phyloP scores from a whole-genome alignment of 306 rosid species.

The Quercus parvula region DNA sequence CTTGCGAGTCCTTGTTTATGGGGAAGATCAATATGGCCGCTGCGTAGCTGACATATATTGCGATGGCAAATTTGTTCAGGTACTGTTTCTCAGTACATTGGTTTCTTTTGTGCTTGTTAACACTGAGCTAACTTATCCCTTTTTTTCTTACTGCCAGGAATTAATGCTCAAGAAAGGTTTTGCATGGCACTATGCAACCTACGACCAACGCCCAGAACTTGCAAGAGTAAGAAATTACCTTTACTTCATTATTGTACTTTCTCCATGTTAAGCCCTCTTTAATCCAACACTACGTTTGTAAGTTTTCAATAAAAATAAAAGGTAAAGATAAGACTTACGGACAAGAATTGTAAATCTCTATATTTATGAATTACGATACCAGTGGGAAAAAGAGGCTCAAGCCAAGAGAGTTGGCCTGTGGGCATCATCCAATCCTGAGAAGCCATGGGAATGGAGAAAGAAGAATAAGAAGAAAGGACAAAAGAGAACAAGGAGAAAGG shows the following conservation, averaged over 20 bases:
- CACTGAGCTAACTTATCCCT: neutral
- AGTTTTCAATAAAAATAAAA: no score
- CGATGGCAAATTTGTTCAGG: slow-evolving; percentile 73
- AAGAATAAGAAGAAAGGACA: no score
- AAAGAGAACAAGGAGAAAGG: neutral
- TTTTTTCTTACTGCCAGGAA: slow-evolving; percentile 47
- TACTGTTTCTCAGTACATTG: slow-evolving; percentile 15
- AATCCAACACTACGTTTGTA: no score
- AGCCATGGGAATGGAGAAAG: slow-evolving; percentile 97
- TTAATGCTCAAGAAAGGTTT: slow-evolving; percentile 80
- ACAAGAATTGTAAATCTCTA: neutral
- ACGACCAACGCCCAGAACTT: slow-evolving; percentile 67
- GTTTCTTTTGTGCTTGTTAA: neutral
- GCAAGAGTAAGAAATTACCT: slow-evolving; percentile 41
- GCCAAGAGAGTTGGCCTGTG: slow-evolving; percentile 66
- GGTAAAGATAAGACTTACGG: no score
- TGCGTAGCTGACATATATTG: slow-evolving; percentile 70
- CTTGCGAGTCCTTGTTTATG: slow-evolving; percentile 71
- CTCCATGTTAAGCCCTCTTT: neutral
- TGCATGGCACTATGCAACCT: slow-evolving; percentile 88
- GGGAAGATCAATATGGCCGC: slow-evolving; percentile 82
- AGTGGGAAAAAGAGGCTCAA: slow-evolving; percentile 84
- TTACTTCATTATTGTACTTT: neutral
- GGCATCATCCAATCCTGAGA: slow-evolving; percentile 83
- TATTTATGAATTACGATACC: neutral